phyloP scores from a whole-genome alignment of 345 rosid species.

The Aegle marmelos region DNA sequence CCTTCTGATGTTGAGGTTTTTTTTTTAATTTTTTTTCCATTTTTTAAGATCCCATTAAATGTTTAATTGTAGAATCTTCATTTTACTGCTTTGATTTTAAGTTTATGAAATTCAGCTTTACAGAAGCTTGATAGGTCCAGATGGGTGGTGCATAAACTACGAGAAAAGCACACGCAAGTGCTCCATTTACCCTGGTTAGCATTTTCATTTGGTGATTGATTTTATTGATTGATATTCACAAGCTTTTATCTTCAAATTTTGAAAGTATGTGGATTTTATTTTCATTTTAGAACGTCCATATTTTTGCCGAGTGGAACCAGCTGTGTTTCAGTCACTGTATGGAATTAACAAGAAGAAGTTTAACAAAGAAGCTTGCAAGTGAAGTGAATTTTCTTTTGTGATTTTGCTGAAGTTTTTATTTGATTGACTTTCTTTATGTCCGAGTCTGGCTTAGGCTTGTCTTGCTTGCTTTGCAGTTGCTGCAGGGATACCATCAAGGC shows the following conservation, averaged over 20 bases:
- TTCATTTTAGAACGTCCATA: slow-evolving; percentile 64
- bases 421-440: background rate
- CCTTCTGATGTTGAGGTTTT: slow-evolving; percentile 59
- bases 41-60: too few relatives aligned
- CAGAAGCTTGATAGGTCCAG: slow-evolving; percentile 61
- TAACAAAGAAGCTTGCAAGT: slow-evolving; percentile 72
- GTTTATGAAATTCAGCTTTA: slow-evolving; percentile 41
- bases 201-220: background rate
- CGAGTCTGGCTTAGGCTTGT: slow-evolving; percentile 1
- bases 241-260: background rate
- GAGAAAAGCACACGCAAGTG: slow-evolving; percentile 78
- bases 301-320: slow-evolving; percentile 77
- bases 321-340: slow-evolving; percentile 48
- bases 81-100: background rate
- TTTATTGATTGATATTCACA: background rate
- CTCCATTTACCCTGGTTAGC: slow-evolving; percentile 67
- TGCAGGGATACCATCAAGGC: slow-evolving; percentile 74
- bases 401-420: background rate
- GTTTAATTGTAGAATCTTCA: background rate
- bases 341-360: slow-evolving; percentile 62
- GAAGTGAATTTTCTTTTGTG: slow-evolving; percentile 4
- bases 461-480: slow-evolving; percentile 39
- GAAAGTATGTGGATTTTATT: background rate
- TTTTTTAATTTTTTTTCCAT: background rate
- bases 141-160: slow-evolving; percentile 85